These are phyloP conservation scores for Trichothecium sympodiale DNA, from an alignment of 2,329 filamentous ascomycete species.

Conservation along the genomic window DNA sequence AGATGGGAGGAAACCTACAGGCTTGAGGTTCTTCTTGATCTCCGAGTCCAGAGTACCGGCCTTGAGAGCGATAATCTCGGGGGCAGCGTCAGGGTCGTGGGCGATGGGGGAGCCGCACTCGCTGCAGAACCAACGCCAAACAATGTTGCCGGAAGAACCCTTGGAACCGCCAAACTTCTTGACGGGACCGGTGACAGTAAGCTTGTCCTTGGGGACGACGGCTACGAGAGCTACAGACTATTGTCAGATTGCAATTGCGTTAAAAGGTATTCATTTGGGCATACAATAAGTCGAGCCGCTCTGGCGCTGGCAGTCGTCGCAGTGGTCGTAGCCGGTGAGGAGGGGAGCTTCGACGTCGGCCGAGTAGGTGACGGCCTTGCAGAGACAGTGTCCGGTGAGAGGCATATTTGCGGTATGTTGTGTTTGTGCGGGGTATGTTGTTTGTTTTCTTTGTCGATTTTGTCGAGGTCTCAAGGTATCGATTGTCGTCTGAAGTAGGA, in stretches of 20 bases:
- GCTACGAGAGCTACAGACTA: constrained; percentile 45
- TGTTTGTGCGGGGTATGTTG: constrained; percentile 2
- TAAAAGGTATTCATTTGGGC: constrained; percentile 13
- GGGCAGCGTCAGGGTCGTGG: constrained; percentile 60
- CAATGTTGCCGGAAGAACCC: constrained; percentile 49
- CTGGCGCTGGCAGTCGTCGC: constrained; percentile 63
- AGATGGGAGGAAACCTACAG: constrained; percentile 28
- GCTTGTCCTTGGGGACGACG: constrained; percentile 55
- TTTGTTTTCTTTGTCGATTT: background rate
- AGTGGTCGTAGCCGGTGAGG: constrained; percentile 57
- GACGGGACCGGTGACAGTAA: constrained; percentile 50
- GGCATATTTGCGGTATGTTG: constrained; percentile 42
- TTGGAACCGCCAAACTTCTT: constrained; percentile 49
- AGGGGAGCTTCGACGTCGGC: constrained; percentile 38
- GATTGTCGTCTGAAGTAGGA: background rate
- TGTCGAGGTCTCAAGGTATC: constrained; percentile 1
- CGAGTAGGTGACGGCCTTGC: constrained; percentile 61
- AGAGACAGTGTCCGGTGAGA: constrained; percentile 60
- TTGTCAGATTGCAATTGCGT: background rate
- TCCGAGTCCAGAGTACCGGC: constrained; percentile 51
- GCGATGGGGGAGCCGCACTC: constrained; percentile 61
- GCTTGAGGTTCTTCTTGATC: constrained; percentile 58
- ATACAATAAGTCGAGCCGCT: constrained; percentile 57
- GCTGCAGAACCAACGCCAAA: constrained; percentile 59
- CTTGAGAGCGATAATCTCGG: constrained; percentile 59